A percentile compares a stretch with the other conserved stretches of the same genome.
These are phyloP conservation scores for Quercus phellos DNA, from an alignment of 331 rosid species.

Conservation along the genomic window DNA sequence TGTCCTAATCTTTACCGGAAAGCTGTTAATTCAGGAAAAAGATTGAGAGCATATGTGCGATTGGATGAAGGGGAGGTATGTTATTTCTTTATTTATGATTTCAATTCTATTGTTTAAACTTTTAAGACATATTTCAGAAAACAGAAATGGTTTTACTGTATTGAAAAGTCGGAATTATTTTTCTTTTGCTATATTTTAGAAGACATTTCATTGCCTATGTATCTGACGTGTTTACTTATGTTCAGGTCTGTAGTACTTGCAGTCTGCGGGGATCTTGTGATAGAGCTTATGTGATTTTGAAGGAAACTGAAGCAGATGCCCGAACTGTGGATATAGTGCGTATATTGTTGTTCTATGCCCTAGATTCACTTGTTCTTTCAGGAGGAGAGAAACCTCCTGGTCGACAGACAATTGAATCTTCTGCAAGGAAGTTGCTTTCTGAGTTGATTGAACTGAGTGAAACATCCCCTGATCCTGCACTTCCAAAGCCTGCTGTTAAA, in stretches of 20 bases:
- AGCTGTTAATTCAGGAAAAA: conserved; percentile 80
- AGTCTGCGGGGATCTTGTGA: conserved; percentile 81
- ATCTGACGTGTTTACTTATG: conserved; percentile 22
- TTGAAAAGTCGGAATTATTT: background rate
- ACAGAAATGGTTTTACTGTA: background rate
- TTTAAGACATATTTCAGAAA: background rate
- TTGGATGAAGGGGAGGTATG: conserved; percentile 93
- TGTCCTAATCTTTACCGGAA: conserved; percentile 83
- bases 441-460: conserved; percentile 64
- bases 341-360: conserved; percentile 60
- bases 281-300: conserved; percentile 73
- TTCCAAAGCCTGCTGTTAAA: conserved; percentile 30
- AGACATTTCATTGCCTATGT: conserved; percentile 4
- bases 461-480: conserved; percentile 47
- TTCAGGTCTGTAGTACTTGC: conserved; percentile 85
- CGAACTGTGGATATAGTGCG: conserved; percentile 91
- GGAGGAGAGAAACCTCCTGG: conserved; percentile 64
- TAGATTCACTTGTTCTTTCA: conserved; percentile 69
- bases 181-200: conserved; percentile 6
- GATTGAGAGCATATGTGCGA: conserved; percentile 62
- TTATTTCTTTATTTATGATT: conserved; percentile 14
- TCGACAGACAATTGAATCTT: conserved; percentile 64
- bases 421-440: conserved; percentile 66
- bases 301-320: conserved; percentile 58
- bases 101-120: conserved; percentile 8